phyloP scores from a whole-genome alignment of 2,329 filamentous ascomycete genomes.

The Cordyceps tenuipes region DNA sequence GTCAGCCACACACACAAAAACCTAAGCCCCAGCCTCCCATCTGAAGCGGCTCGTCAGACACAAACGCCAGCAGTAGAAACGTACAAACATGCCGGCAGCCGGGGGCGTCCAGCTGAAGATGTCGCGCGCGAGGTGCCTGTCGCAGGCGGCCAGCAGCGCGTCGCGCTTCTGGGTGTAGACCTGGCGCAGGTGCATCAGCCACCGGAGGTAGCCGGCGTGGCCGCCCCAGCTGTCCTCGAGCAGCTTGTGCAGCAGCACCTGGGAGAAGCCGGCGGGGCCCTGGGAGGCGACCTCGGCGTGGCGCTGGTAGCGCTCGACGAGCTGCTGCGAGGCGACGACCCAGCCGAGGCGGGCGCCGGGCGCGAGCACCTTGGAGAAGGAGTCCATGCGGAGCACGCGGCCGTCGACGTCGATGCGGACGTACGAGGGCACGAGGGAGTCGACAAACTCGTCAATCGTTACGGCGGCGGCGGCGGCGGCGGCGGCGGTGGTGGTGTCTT shows the following conservation, averaged over 20 bases:
- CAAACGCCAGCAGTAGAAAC: constrained; percentile 26
- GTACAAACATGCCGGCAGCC: constrained; percentile 87
- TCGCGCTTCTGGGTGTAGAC: constrained; percentile 78
- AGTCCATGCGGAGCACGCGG: constrained; percentile 82
- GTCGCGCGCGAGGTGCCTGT: constrained; percentile 63
- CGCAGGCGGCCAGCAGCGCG: constrained; percentile 69
- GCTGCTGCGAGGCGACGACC: constrained; percentile 79
- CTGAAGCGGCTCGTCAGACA: too few relatives aligned
- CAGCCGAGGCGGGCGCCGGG: constrained; percentile 79
- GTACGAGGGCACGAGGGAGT: constrained; percentile 52
- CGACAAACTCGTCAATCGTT: constrained; percentile 65
- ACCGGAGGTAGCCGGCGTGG: constrained; percentile 79
- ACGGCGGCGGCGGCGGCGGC: constrained; percentile 46
- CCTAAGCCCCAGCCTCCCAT: too few relatives aligned
- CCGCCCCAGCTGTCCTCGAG: constrained; percentile 94
- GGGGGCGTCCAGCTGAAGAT: constrained; percentile 75
- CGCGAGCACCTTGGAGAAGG: constrained; percentile 84
- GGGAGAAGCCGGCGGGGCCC: constrained; percentile 75
- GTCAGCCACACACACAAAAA: neutral
- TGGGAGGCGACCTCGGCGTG: constrained; percentile 81
- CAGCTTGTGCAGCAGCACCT: constrained; percentile 78
- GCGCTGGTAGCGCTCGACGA: constrained; percentile 73
- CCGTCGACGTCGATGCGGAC: constrained; percentile 79
- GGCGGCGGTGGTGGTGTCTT: constrained; percentile 44
- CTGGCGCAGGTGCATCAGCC: constrained; percentile 73